phyloP scores from a whole-genome alignment of 371 early-diverging fungal genomes.

The Synchytrium microbalum region DNA sequence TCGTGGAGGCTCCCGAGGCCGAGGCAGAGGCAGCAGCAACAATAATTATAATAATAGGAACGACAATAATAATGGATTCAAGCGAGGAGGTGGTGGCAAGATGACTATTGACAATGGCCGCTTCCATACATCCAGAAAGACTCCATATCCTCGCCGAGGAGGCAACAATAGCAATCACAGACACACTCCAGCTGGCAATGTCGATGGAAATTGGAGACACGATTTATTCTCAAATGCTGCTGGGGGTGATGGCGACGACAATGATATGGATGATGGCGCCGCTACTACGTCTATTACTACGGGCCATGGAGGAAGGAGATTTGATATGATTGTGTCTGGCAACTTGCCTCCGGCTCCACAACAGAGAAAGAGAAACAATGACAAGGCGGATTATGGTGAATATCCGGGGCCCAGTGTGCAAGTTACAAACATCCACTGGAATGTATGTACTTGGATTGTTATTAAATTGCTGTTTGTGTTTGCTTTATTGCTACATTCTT shows the following conservation, averaged over 20 bases:
- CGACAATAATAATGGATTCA: too few relatives aligned
- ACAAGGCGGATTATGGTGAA: not conserved
- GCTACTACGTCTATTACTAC: conserved; percentile 3
- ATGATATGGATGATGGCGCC: not conserved
- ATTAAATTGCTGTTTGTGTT: not conserved
- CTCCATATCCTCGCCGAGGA: not conserved
- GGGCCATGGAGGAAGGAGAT: not conserved
- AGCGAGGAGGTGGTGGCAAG: not conserved
- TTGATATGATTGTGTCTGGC: not conserved
- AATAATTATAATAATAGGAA: too few relatives aligned
- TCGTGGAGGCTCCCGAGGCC: not conserved
- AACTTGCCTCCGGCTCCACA: too few relatives aligned
- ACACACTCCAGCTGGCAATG: conserved; percentile 5
- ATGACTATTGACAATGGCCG: not conserved
- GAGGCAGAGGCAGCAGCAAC: not conserved
- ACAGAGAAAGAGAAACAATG: not conserved
- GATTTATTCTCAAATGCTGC: conserved; percentile 15
- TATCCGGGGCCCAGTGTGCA: conserved; percentile 1
- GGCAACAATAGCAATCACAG: not conserved
- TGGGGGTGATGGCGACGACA: not conserved
- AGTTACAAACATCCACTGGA: conserved; percentile 20
- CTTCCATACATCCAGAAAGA: too few relatives aligned
- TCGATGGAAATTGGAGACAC: conserved; percentile 13
- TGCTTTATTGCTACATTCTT: too few relatives aligned
- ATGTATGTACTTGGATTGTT: conserved; percentile 10